These are phyloP conservation scores for Phytophthora litchii DNA, from an alignment of 352 stramenopile species.

Conservation along the genomic window DNA sequence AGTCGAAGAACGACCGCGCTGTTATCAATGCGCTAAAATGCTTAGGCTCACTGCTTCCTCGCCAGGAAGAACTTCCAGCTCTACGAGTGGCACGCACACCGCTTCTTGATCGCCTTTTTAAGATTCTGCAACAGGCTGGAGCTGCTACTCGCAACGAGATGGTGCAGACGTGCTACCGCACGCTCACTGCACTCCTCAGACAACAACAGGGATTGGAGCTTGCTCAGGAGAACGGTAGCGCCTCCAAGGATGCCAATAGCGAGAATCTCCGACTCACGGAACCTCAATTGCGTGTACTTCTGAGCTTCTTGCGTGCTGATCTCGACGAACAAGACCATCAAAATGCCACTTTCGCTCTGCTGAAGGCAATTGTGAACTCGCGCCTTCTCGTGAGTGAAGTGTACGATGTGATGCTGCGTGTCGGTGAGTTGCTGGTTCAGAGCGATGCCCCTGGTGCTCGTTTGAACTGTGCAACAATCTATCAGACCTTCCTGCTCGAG, in stretches of 20 bases:
- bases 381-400: slow-evolving; percentile 94
- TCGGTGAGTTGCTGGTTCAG: slow-evolving; percentile 94
- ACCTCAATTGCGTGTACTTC: slow-evolving; percentile 81
- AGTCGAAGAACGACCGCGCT: slow-evolving; percentile 92
- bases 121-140: slow-evolving; percentile 90
- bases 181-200: slow-evolving; percentile 90
- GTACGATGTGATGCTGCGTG: slow-evolving; percentile 96
- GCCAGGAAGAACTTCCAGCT: slow-evolving; percentile 88
- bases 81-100: slow-evolving; percentile 78
- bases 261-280: slow-evolving; percentile 64
- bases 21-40: slow-evolving; percentile 94
- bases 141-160: slow-evolving; percentile 94
- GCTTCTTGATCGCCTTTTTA: slow-evolving; percentile 92
- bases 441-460: slow-evolving; percentile 91
- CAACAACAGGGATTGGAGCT: slow-evolving; percentile 45
- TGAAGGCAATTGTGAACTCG: slow-evolving; percentile 92
- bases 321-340: slow-evolving; percentile 94
- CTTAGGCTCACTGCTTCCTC: slow-evolving; percentile 85
- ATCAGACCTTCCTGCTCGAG: slow-evolving; percentile 93
- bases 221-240: slow-evolving; percentile 26
- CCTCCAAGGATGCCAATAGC: slow-evolving; percentile 40
- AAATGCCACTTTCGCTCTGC: slow-evolving; percentile 93
- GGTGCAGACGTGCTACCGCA: slow-evolving; percentile 95
- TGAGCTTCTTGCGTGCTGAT: slow-evolving; percentile 93
- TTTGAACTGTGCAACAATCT: slow-evolving; percentile 79